Base-by-base conservation (phyloP, 306 rosid genomes). In the Bauhinia variegata region DNA sequence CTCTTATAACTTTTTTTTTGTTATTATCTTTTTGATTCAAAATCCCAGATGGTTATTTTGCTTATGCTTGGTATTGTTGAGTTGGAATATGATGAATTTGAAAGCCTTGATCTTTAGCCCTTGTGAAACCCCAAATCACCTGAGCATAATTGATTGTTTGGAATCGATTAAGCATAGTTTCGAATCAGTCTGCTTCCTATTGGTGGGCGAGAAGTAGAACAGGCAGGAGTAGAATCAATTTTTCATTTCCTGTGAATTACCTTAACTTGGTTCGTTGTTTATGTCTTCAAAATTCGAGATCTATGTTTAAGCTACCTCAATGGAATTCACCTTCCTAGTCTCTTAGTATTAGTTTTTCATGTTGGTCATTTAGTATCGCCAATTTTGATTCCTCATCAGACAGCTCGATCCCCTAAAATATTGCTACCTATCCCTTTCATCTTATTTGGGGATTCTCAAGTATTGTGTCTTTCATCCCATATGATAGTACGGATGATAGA, bases 201-300 rank as follows among this genome's bases (percentile, higher is more conserved):
- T 13, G 5, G 30, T 17, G 11, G 48, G 49, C 54, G 53, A 46
- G 63, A 48, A 63, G 58, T 56, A 12, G 47, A 63, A 54, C 51
- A 52, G 53, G 68, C 50, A 13, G 43, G 15, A 56, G 57, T 58
- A 64, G 63, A 54, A 60, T 67, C 67, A 47, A 8, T 18, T 38
- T 54, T 56, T 67, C 53, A 39, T 14, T 48, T 37, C 39, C 28
- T 44, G 28, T 60, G 6, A 48, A 17, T 57, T n/a, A 19, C 60
- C 19, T 46, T 64, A 8, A 38, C 72, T 65, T 59, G 62, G 55
- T 19, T 68, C n/a, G 46, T 47, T 32, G 23, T 74, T 74, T 60
- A 17, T 53, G 31, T 75, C 17, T 54, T 80, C 44, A 15, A 55
- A 70, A 61, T 13, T 76, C 54, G 70, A 76, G 81, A 80, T 80